Percentiles rank a stretch among this genome's conserved stretches.
These are phyloP conservation scores for Phytopythium oedochilum DNA, from an alignment of 352 stramenopile species.

Conservation along the genomic window DNA sequence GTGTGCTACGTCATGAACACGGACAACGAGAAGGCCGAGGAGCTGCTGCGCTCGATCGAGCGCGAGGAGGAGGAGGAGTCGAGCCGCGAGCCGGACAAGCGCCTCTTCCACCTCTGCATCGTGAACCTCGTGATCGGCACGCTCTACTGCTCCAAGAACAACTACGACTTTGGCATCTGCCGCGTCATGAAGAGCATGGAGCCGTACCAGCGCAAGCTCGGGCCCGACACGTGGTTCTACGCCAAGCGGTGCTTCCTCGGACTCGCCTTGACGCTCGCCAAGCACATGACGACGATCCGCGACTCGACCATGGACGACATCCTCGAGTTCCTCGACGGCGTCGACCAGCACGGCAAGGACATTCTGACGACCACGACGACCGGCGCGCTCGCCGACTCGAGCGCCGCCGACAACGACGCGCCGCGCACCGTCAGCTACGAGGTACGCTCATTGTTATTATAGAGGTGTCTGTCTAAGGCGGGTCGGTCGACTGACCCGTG, in stretches of 20 bases:
- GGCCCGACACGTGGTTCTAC: slow-evolving; percentile 95
- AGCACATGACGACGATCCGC: slow-evolving; percentile 94
- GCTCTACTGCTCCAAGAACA: slow-evolving; percentile 97
- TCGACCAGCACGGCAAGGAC: slow-evolving; percentile 89
- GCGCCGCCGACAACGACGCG: slow-evolving; percentile 26
- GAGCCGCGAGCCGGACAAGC: slow-evolving; percentile 85
- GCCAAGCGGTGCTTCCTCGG: slow-evolving; percentile 94
- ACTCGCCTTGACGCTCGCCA: slow-evolving; percentile 90
- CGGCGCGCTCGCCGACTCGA: not conserved
- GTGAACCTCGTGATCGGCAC: slow-evolving; percentile 98
- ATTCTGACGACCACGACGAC: slow-evolving; percentile 66
- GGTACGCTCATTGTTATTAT: slow-evolving; percentile 25
- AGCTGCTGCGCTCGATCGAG: slow-evolving; percentile 94
- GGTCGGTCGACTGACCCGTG: not conserved
- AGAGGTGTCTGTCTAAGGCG: not conserved
- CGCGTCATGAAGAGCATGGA: slow-evolving; percentile 94
- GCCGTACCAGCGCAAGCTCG: slow-evolving; percentile 95
- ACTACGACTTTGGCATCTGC: slow-evolving; percentile 96
- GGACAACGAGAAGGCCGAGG: slow-evolving; percentile 95
- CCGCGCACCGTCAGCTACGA: slow-evolving; percentile 92
- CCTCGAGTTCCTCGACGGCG: slow-evolving; percentile 90
- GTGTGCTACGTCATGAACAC: slow-evolving; percentile 98
- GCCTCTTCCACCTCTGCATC: slow-evolving; percentile 95
- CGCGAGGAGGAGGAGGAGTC: slow-evolving; percentile 92
- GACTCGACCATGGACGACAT: slow-evolving; percentile 94